Base-by-base conservation (phyloP, 768 basidiomycete species). In the Kondoa subrosea region DNA sequence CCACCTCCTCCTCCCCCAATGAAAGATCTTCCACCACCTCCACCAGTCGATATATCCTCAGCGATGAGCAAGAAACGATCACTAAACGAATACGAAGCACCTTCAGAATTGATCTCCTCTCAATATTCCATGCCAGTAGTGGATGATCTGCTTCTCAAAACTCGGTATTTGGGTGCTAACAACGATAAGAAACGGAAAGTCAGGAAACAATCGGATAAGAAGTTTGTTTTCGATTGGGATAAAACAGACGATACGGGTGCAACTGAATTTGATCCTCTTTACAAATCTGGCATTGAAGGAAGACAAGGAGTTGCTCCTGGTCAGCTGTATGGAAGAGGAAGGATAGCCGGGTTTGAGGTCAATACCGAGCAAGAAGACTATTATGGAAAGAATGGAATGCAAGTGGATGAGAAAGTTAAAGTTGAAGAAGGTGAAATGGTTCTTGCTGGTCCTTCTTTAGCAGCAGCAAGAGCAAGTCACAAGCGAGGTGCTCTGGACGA, bases 171-270 rank as follows among this genome's bases (percentile, higher is more conserved):
- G 33, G 95, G 95, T 2, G 87, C 89, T 25, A 87, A 88, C 77
- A 62, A 69, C 21, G 89, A 85, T 78, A 91, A 92, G 82, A 92
- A 91, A 79, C 86, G 89, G 56, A 91, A 89, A 78, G 87, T 90
- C 72, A 85, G 90, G 66, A 92, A 91, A 79, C 90, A 88, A 83
- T 89, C 88, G 75, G 91, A 92, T 77, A 85, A 90, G 78, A 93
- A 93, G 78, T 91, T 97, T 76, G 89, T 93, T n/a, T 99, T 99
- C 75, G 95, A 97, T 77, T 99, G 95, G 95, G 91, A 93, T 75
- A 85, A 85, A 62, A 87, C 87, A 76, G 95, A 99, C 74, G 95
- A 99, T 77, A 99, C 95, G 16, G 86, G 88, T 74, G 80, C 75
- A 4, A 50, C 27, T 4, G 77, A 77, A 58, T 74, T 74, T 56